Evolutionary conservation across 1,284 basidiomycete species (phyloP).

Genomic region (Athelia sp.): DNA sequence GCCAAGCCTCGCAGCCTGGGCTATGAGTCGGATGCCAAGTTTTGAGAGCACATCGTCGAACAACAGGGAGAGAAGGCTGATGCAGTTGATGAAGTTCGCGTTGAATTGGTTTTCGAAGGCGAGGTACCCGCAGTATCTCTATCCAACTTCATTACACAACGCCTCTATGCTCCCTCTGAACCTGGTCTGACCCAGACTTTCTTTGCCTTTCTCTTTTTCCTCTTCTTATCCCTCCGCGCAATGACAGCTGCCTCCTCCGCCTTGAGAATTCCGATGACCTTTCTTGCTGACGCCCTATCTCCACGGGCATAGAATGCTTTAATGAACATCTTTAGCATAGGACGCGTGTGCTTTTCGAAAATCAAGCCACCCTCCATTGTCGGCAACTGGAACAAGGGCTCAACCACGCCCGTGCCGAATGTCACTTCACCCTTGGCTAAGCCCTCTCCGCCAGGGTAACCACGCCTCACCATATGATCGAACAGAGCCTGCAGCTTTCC

Average conservation of each 20-base stretch:
- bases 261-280: slow-evolving; percentile 51
- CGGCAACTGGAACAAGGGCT: slow-evolving; percentile 24
- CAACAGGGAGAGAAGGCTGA: too few species aligned
- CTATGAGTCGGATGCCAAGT: too few species aligned
- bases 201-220: background rate
- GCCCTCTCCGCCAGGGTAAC: slow-evolving; percentile 42
- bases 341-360: slow-evolving; percentile 51
- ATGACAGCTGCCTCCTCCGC: slow-evolving; percentile 26
- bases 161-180: too few species aligned
- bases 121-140: too few species aligned
- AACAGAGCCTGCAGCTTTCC: slow-evolving; percentile 49
- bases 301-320: slow-evolving; percentile 51
- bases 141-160: too few species aligned
- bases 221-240: background rate
- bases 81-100: too few species aligned
- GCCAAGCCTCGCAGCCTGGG: too few species aligned
- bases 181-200: background rate
- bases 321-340: slow-evolving; percentile 68
- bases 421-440: slow-evolving; percentile 27
- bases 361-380: slow-evolving; percentile 34
- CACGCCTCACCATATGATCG: slow-evolving; percentile 48
- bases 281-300: slow-evolving; percentile 48
- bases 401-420: slow-evolving; percentile 32
- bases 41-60: too few species aligned
- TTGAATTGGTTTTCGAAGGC: too few species aligned